Conservation (phyloP, 176 grass and related monocot species). For the Saccharum spontaneum region DNA sequence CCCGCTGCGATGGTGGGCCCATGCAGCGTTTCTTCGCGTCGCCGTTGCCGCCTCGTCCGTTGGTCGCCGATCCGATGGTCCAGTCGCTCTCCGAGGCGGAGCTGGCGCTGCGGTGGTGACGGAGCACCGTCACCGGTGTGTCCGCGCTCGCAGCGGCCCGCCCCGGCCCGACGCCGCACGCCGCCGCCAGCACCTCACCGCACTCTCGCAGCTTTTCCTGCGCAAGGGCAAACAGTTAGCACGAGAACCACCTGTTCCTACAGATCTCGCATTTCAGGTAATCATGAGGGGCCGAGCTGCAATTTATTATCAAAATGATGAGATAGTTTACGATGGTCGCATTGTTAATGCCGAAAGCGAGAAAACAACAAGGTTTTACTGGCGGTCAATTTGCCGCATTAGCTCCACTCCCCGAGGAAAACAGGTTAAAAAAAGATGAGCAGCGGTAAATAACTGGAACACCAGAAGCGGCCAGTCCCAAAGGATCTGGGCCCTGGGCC, state of each 20-base stretch:
- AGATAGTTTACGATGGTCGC: neutral
- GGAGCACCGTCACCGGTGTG: slow-evolving; percentile 87
- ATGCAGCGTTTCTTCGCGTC: slow-evolving; percentile 73
- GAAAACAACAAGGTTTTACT: slow-evolving; percentile 31
- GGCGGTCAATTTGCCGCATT: slow-evolving; percentile 16
- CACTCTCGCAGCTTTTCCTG: slow-evolving; percentile 83
- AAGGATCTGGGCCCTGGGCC: too few species aligned
- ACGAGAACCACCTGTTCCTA: neutral
- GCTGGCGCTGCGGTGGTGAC: slow-evolving; percentile 48
- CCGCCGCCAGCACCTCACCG: slow-evolving; percentile 52
- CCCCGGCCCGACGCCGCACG: slow-evolving; percentile 23
- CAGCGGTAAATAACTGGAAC: neutral
- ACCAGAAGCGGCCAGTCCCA: slow-evolving; percentile 5
- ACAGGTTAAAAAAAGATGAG: neutral
- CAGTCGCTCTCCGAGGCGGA: slow-evolving; percentile 77
- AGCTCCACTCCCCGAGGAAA: slow-evolving; percentile 23
- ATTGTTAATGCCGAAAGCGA: slow-evolving; percentile 33
- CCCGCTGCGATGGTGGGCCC: slow-evolving; percentile 48
- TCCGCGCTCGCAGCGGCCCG: slow-evolving; percentile 42
- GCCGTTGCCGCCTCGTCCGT: neutral
- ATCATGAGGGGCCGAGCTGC: neutral
- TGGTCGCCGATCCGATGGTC: slow-evolving; percentile 58
- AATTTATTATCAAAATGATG: neutral
- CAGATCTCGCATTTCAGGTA: slow-evolving; percentile 15
- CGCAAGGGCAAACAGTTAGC: neutral